Base-by-base conservation (phyloP, 2,329 filamentous ascomycete species). In the Phialophora verrucosa region DNA sequence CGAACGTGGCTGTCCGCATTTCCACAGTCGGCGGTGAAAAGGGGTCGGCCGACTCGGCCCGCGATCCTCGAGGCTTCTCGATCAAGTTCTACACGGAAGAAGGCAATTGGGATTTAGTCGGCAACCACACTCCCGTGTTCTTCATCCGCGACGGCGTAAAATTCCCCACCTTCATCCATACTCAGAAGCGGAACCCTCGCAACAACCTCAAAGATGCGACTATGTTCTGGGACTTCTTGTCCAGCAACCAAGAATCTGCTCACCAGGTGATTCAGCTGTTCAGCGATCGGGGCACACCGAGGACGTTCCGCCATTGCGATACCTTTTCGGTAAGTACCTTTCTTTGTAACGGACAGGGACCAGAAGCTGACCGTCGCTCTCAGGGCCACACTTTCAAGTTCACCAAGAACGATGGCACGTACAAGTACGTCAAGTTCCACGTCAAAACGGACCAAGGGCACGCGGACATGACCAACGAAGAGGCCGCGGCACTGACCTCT, bases 161-260 rank as follows among this genome's bases (percentile, higher is more conserved):
- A 76, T 91, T 91, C 74, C 89, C 89, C 27, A 80, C 88, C 74
- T 90, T 91, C 73, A 91, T 91, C 60, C 89, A 91, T 75, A 90
- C 89, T 0, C 89, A 91, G 75, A 91, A 91, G 82, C 83, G 89
- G 12, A 82, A 91, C 72, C 89, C 89, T 0, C 84, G 87, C 71
- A 91, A 88, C 3, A 87, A 91, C 74, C 78, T 91, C 6, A 88
- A 87, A 60, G 87, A 90, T 76, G 87, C 88, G 17, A 89, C 86
- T 58, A 86, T 87, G 80, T 90, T 91, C 78, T 91, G 88, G 88
- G 88, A 87, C 69, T 87, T 85, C 67, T 78, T 86, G 44, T 84
- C 82, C 35, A 85, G 82, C 31, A 84, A 89, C 72, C 88, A 87
- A 35, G 88, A 91, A 76, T 79, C 84, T 5, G 79, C 85, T 35